phyloP scores from a whole-genome alignment of 2,329 filamentous ascomycete species.

The Monosporascus cannonballus region DNA sequence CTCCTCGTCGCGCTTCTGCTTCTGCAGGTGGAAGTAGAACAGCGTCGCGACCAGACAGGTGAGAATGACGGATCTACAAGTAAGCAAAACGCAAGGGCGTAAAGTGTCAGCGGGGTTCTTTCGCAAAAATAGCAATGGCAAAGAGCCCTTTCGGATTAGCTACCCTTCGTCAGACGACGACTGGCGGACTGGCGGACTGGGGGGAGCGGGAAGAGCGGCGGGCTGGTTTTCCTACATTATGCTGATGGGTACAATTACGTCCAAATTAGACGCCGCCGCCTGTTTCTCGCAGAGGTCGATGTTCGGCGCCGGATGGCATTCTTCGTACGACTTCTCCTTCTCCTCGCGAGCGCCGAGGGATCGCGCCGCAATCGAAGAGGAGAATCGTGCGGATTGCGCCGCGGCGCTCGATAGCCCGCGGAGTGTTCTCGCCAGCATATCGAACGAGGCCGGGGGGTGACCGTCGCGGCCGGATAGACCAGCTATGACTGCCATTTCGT shows the following conservation, averaged over 20 bases:
- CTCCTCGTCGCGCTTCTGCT: conserved; percentile 15
- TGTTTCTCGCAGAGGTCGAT: conserved; percentile 25
- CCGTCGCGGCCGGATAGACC: no score
- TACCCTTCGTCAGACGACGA: background rate
- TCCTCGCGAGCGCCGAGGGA: conserved; percentile 9
- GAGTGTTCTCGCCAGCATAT: no score
- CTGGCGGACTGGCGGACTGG: background rate
- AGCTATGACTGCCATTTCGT: no score
- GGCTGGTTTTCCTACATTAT: conserved; percentile 12
- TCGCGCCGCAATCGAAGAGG: background rate
- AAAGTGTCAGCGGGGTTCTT: no score
- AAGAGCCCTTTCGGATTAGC: no score
- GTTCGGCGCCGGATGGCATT: conserved; percentile 19
- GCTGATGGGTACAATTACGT: conserved; percentile 16
- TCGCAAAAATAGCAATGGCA: no score
- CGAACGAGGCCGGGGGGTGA: no score
- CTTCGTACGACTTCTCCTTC: conserved; percentile 3
- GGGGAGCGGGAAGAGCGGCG: background rate
- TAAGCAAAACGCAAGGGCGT: background rate
- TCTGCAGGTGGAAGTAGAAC: conserved; percentile 19
- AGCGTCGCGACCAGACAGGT: conserved; percentile 12
- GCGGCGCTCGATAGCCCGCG: no score
- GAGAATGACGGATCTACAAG: conserved; percentile 16
- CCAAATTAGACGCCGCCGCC: conserved; percentile 9
- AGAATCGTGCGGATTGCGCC: no score